A percentile compares a stretch with the other conserved stretches of the same genome.
These are phyloP conservation scores for Panaeolus papilionaceus DNA, from an alignment of 768 basidiomycete genomes.

Conservation along the genomic window DNA sequence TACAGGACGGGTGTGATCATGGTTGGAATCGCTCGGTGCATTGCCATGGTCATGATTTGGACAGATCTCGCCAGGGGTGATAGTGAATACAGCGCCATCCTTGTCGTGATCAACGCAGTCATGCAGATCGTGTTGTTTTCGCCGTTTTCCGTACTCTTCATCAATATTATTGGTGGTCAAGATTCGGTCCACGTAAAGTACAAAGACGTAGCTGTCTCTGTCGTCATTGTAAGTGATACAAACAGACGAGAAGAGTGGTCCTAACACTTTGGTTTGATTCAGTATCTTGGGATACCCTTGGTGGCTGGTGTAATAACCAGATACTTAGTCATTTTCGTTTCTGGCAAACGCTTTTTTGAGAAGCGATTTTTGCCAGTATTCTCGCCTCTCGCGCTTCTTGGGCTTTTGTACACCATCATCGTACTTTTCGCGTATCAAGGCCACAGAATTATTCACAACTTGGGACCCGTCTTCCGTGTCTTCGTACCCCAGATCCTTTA, in stretches of 20 bases:
- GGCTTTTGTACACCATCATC: slow-evolving; percentile 82
- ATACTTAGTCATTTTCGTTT: slow-evolving; percentile 51
- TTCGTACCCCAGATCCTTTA: slow-evolving; percentile 84
- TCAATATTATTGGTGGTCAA: slow-evolving; percentile 69
- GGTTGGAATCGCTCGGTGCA: slow-evolving; percentile 78
- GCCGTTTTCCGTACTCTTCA: slow-evolving; percentile 75
- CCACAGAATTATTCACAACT: slow-evolving; percentile 72
- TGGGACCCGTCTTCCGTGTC: slow-evolving; percentile 80
- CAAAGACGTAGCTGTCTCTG: slow-evolving; percentile 64
- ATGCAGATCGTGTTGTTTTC: slow-evolving; percentile 82
- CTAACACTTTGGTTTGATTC: background rate
- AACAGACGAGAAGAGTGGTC: background rate
- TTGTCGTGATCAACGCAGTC: slow-evolving; percentile 81
- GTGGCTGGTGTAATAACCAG: slow-evolving; percentile 76
- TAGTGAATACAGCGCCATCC: slow-evolving; percentile 73
- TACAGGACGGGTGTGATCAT: slow-evolving; percentile 84
- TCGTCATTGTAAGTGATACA: slow-evolving; percentile 63
- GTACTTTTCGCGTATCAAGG: slow-evolving; percentile 77
- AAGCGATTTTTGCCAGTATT: slow-evolving; percentile 71
- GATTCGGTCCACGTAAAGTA: slow-evolving; percentile 57
- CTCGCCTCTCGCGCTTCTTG: slow-evolving; percentile 71
- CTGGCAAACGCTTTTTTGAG: slow-evolving; percentile 55
- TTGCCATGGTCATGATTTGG: slow-evolving; percentile 86
- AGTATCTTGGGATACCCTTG: slow-evolving; percentile 88
- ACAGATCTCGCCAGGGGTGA: slow-evolving; percentile 76